A percentile compares a stretch with the other conserved stretches of the same genome.
phyloP scores from a whole-genome alignment of 768 basidiomycete genomes.

The Chalciporus pseudorubinellus region DNA sequence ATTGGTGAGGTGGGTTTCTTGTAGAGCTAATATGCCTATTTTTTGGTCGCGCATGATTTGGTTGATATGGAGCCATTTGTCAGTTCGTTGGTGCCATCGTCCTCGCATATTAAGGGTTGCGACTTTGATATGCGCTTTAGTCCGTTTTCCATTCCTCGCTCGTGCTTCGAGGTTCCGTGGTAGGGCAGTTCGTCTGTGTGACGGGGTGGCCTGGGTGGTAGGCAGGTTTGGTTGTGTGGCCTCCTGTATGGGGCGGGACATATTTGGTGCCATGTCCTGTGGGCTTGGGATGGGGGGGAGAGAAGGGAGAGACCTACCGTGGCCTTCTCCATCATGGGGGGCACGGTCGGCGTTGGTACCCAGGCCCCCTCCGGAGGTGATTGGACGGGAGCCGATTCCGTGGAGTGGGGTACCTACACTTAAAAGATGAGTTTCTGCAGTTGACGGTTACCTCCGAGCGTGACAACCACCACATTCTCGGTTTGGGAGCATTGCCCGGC shows the following conservation, averaged over 20 bases:
- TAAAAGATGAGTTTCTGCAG: background rate
- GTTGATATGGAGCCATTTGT: slow-evolving; percentile 21
- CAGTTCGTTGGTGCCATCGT: background rate
- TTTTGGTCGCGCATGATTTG: slow-evolving; percentile 10
- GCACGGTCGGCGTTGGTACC: background rate
- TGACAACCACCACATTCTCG: background rate
- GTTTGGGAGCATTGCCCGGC: background rate
- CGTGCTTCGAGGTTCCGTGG: too few species aligned
- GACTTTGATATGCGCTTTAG: slow-evolving; percentile 4
- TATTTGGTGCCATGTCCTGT: too few species aligned
- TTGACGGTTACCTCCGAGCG: background rate
- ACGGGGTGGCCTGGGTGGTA: too few species aligned
- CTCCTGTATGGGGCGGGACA: too few species aligned
- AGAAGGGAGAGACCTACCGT: background rate
- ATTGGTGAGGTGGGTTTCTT: slow-evolving; percentile 26
- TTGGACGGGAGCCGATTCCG: background rate
- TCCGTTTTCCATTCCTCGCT: background rate
- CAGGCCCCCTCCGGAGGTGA: background rate
- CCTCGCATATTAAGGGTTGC: slow-evolving; percentile 18
- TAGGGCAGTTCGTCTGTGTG: too few species aligned
- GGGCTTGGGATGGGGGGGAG: background rate
- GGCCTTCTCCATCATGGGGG: background rate
- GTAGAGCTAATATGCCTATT: slow-evolving; percentile 17
- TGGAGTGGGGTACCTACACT: background rate
- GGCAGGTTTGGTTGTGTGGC: too few species aligned